These are phyloP conservation scores for Acer negundo DNA, from an alignment of 345 rosid species.

Conservation along the genomic window DNA sequence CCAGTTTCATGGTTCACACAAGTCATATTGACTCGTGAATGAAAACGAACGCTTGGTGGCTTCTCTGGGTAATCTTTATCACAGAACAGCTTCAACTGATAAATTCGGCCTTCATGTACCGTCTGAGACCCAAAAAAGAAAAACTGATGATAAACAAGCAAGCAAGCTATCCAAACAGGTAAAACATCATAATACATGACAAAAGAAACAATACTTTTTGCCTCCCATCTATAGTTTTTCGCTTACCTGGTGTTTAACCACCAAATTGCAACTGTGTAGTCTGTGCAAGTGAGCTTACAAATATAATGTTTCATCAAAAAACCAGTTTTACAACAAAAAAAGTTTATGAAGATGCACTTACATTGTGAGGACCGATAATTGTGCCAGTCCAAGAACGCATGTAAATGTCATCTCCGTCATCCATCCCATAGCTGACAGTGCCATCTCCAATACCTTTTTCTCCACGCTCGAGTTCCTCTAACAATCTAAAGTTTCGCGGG, in stretches of 20 bases:
- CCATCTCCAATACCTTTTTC: constrained; percentile 94
- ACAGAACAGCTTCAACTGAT: constrained; percentile 96
- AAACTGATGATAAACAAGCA: background rate
- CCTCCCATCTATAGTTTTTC: background rate
- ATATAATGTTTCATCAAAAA: background rate
- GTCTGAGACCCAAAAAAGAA: constrained; percentile 44
- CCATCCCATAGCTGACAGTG: constrained; percentile 94
- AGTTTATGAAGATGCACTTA: constrained; percentile 33
- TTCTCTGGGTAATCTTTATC: constrained; percentile 98
- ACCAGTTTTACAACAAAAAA: background rate
- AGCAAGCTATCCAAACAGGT: background rate
- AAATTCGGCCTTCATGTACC: constrained; percentile 95
- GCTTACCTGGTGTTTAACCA: background rate
- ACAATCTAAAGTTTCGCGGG: constrained; percentile 80
- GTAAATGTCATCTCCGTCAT: constrained; percentile 85
- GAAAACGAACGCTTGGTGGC: constrained; percentile 94
- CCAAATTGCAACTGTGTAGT: constrained; percentile 3
- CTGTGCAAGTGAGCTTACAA: background rate
- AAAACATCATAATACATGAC: constrained; percentile 1
- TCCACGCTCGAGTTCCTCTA: constrained; percentile 92
- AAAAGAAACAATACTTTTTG: background rate
- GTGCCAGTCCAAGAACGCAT: constrained; percentile 98
- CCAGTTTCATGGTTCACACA: constrained; percentile 97
- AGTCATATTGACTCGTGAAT: constrained; percentile 89
- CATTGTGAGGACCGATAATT: constrained; percentile 89